Conservation (phyloP, 1,284 basidiomycete species). For the Leccinum subrobustum region DNA sequence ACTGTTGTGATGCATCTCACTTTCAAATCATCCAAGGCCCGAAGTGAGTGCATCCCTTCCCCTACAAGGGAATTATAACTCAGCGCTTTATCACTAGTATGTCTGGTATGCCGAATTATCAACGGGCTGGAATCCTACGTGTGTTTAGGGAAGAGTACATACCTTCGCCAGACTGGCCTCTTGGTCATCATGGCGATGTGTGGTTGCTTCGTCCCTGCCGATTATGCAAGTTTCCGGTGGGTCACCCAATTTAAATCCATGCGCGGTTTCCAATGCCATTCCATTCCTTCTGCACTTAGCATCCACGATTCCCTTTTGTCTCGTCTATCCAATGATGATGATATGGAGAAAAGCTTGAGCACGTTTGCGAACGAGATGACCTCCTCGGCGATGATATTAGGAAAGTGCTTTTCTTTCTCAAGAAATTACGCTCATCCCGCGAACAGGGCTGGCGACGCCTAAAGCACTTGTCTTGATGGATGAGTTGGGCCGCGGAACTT, state of each 20-base stretch:
- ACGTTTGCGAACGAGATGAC: slow-evolving; percentile 95
- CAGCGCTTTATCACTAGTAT: slow-evolving; percentile 50
- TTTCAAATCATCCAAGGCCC: slow-evolving; percentile 91
- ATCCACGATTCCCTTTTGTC: slow-evolving; percentile 84
- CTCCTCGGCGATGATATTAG: slow-evolving; percentile 84
- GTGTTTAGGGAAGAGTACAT: slow-evolving; percentile 82
- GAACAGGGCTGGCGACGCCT: slow-evolving; percentile 68
- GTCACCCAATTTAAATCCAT: not conserved
- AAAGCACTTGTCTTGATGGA: slow-evolving; percentile 84
- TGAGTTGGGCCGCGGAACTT: slow-evolving; percentile 88
- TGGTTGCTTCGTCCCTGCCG: slow-evolving; percentile 89
- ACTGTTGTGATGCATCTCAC: slow-evolving; percentile 73
- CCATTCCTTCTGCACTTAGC: slow-evolving; percentile 33
- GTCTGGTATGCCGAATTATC: slow-evolving; percentile 54
- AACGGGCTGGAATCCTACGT: not conserved
- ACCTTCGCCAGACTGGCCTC: slow-evolving; percentile 84
- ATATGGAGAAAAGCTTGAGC: slow-evolving; percentile 83
- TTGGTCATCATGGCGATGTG: slow-evolving; percentile 84
- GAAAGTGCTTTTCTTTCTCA: slow-evolving; percentile 34
- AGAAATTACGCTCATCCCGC: not conserved
- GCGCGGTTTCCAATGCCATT: not conserved
- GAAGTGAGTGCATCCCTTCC: slow-evolving; percentile 54
- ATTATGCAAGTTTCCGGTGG: slow-evolving; percentile 83
- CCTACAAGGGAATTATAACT: not conserved
- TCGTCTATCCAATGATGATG: slow-evolving; percentile 90